phyloP scores from a whole-genome alignment of 2,329 filamentous ascomycete genomes.

The Cylindrodendrum hubeiense region DNA sequence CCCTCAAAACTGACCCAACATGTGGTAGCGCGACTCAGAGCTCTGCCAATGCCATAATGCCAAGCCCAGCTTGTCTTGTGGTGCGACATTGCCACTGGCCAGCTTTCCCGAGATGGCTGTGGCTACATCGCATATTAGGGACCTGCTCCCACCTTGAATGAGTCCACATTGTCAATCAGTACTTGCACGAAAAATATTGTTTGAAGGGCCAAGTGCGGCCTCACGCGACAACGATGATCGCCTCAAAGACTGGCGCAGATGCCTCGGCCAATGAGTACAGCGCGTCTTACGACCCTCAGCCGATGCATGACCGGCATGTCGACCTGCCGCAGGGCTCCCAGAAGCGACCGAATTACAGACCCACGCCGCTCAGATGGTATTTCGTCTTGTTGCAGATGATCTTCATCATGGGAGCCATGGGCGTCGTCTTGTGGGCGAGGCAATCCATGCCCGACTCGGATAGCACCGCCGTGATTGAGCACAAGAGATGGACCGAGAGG shows the following conservation, averaged over 20 bases:
- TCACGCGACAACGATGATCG: neutral
- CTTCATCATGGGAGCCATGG: slow-evolving; percentile 37
- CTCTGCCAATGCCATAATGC: too few relatives aligned
- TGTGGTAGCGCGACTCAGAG: too few relatives aligned
- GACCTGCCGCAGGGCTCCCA: neutral
- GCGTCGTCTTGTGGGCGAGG: slow-evolving; percentile 40
- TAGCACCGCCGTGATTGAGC: slow-evolving; percentile 34
- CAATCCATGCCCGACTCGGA: slow-evolving; percentile 42
- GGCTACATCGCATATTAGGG: too few relatives aligned
- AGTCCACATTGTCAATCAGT: neutral
- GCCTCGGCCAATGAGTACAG: neutral
- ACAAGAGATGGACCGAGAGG: slow-evolving; percentile 19
- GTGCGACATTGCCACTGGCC: too few relatives aligned
- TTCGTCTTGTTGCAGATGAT: slow-evolving; percentile 34
- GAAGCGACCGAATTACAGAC: slow-evolving; percentile 38
- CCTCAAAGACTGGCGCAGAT: neutral
- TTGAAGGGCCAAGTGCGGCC: too few relatives aligned
- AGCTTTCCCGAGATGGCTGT: too few relatives aligned
- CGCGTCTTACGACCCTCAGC: neutral
- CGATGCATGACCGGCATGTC: neutral
- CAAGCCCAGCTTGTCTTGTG: too few relatives aligned
- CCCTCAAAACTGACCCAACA: too few relatives aligned
- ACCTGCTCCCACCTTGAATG: neutral
- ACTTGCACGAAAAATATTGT: neutral
- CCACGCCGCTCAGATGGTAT: slow-evolving; percentile 43